Evolutionary conservation across 2,329 filamentous ascomycete species (phyloP).

Genomic region (Neopestalotiopsis rosae): DNA sequence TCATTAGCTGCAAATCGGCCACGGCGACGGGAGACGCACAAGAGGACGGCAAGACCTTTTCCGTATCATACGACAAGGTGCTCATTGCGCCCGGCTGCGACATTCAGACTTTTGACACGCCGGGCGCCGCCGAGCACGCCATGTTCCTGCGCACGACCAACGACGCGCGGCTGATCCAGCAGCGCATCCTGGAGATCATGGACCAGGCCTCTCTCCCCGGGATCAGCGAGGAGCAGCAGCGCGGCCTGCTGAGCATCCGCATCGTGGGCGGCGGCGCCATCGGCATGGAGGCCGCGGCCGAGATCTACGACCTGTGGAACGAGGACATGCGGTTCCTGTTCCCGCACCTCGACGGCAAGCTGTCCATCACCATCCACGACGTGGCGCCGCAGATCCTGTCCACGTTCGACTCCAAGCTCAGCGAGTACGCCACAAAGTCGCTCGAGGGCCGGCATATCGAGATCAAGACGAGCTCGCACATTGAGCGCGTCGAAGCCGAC

Average conservation of each 20-base stretch:
- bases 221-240: slow-evolving; percentile 33
- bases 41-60: slow-evolving; percentile 33
- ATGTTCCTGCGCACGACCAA: slow-evolving; percentile 42
- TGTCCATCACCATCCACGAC: slow-evolving; percentile 49
- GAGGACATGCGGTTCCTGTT: slow-evolving; percentile 44
- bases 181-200: slow-evolving; percentile 37
- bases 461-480: slow-evolving; percentile 38
- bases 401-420: slow-evolving; percentile 45
- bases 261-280: slow-evolving; percentile 48
- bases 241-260: slow-evolving; percentile 41
- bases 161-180: slow-evolving; percentile 39
- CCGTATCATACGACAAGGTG: slow-evolving; percentile 46
- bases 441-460: slow-evolving; percentile 41
- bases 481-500: slow-evolving; percentile 24
- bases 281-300: slow-evolving; percentile 48
- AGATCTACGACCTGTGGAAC: slow-evolving; percentile 46
- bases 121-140: slow-evolving; percentile 43
- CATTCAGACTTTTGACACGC: slow-evolving; percentile 45
- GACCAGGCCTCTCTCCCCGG: slow-evolving; percentile 30
- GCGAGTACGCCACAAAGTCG: slow-evolving; percentile 45
- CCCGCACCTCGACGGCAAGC: slow-evolving; percentile 42
- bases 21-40: slow-evolving; percentile 35
- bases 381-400: slow-evolving; percentile 45
- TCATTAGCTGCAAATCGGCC: slow-evolving; percentile 36
- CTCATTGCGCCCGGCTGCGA: slow-evolving; percentile 47